Conservation (phyloP, 257 asterid species). For the Orobanche coerulescens region DNA sequence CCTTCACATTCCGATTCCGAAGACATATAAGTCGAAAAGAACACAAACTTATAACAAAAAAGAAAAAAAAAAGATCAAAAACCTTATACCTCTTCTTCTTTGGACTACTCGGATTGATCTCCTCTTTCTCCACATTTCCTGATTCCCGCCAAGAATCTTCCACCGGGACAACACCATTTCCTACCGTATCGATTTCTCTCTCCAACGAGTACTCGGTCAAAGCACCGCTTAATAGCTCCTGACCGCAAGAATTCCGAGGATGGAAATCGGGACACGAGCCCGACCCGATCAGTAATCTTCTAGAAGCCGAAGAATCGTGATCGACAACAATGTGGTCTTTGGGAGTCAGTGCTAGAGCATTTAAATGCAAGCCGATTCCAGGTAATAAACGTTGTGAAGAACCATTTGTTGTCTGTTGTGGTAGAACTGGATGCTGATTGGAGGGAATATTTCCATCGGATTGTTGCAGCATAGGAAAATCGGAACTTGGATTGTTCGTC, state of each 20-base stretch:
- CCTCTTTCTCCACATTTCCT: conserved; percentile 35
- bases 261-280: conserved; percentile 30
- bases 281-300: conserved; percentile 43
- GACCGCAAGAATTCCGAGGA: conserved; percentile 23
- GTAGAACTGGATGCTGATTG: conserved; percentile 27
- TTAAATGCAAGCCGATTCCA: conserved; percentile 86
- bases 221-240: conserved; percentile 34
- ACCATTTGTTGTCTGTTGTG: conserved; percentile 29
- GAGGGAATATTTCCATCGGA: conserved; percentile 30
- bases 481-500: conserved; percentile 37
- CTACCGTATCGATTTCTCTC: conserved; percentile 21
- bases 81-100: conserved; percentile 44
- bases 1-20: conserved; percentile 26
- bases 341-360: conserved; percentile 60
- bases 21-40: background rate
- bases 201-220: conserved; percentile 30
- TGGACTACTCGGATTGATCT: conserved; percentile 44
- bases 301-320: conserved; percentile 21
- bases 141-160: conserved; percentile 43
- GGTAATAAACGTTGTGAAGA: conserved; percentile 43
- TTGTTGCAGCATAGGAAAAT: conserved; percentile 32
- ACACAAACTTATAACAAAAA: background rate
- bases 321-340: conserved; percentile 12
- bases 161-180: conserved; percentile 27
- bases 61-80: background rate